These are phyloP conservation scores for Trichothecium roseum DNA, from an alignment of 2,329 filamentous ascomycete genomes.

Conservation along the genomic window DNA sequence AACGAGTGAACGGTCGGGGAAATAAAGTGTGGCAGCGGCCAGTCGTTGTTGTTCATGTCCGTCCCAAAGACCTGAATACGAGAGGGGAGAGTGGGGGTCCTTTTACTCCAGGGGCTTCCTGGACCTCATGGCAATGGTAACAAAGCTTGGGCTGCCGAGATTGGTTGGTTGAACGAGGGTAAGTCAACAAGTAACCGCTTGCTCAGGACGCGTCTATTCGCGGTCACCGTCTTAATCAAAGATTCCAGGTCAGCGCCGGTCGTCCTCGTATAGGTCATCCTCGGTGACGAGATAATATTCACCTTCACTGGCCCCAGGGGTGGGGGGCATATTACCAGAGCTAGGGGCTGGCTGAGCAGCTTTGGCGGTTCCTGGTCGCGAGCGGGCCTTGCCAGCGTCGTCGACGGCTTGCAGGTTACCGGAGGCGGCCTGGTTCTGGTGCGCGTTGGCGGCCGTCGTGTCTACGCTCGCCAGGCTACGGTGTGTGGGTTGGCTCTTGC, in stretches of 20 bases:
- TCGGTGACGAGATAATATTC: slow-evolving; percentile 32
- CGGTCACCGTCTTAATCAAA: slow-evolving; percentile 1
- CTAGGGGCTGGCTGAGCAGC: slow-evolving; percentile 40
- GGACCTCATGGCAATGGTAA: no score
- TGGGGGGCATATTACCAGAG: slow-evolving; percentile 48
- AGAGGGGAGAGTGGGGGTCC: no score
- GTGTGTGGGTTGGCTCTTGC: slow-evolving; percentile 15
- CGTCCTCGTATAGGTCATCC: background rate
- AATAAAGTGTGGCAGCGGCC: no score
- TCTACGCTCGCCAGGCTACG: slow-evolving; percentile 2
- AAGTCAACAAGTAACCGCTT: no score
- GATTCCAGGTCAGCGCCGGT: background rate
- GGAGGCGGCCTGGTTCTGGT: slow-evolving; percentile 8
- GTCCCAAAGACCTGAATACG: no score
- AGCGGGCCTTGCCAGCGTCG: slow-evolving; percentile 26
- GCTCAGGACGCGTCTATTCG: slow-evolving; percentile 1
- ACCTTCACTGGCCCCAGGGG: slow-evolving; percentile 53
- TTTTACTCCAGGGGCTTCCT: no score
- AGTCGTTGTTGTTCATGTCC: no score
- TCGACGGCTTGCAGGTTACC: slow-evolving; percentile 6
- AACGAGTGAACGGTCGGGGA: no score
- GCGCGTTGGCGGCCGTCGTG: slow-evolving; percentile 4
- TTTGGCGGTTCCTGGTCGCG: slow-evolving; percentile 44
- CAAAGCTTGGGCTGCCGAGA: no score
- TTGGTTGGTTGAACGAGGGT: no score